Percentiles rank a stretch among this genome's conserved stretches.
These are phyloP conservation scores for Coelastrella sp. DNA, from an alignment of 139 green algal genomes.

Conservation along the genomic window DNA sequence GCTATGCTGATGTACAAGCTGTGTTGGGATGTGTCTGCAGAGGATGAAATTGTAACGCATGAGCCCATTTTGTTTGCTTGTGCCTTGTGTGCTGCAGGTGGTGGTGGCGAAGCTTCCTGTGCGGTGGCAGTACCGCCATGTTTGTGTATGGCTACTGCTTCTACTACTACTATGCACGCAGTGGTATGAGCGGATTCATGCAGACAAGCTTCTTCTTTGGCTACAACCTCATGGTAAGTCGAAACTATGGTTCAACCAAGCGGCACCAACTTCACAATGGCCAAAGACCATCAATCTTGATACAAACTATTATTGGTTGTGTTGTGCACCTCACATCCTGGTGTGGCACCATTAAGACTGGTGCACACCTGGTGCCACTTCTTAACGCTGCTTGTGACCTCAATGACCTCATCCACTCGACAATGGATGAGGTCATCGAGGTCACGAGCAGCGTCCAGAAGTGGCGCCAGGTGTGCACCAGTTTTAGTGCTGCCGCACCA, in stretches of 20 bases:
- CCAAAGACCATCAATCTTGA: background rate
- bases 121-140: conserved; percentile 92
- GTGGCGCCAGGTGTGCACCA: too few species aligned
- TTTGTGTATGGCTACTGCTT: conserved; percentile 98
- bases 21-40: too few species aligned
- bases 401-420: too few species aligned
- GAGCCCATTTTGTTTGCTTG: background rate
- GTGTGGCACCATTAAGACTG: too few species aligned
- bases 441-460: too few species aligned
- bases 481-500: too few species aligned
- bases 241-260: background rate
- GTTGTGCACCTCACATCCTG: background rate
- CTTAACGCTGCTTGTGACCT: too few species aligned
- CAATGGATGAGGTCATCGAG: too few species aligned
- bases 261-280: background rate
- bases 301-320: background rate
- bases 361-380: too few species aligned
- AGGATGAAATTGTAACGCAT: background rate
- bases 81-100: conserved; percentile 27
- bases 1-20: too few species aligned
- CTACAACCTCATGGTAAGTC: conserved; percentile 84
- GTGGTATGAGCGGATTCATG: conserved; percentile 89
- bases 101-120: conserved; percentile 96
- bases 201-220: conserved; percentile 91
- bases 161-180: conserved; percentile 93